Conservation (phyloP, 2,329 filamentous ascomycete species). For the Arthrinium puccinioides region DNA sequence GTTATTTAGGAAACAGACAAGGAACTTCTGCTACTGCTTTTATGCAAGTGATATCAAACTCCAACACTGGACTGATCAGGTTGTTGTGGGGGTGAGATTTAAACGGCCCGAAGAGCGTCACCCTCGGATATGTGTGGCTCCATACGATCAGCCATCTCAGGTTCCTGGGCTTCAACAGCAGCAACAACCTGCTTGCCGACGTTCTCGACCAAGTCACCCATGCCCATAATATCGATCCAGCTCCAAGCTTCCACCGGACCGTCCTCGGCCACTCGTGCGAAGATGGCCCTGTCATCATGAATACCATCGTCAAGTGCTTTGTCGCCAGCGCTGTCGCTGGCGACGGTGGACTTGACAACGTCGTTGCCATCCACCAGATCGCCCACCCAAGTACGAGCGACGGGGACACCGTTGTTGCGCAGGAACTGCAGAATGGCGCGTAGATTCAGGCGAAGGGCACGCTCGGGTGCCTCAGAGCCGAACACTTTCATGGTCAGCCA, state of each 20-base stretch:
- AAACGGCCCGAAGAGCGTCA: conserved; percentile 5
- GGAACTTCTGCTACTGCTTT: no score
- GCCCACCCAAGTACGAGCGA: conserved; percentile 40
- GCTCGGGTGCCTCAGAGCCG: conserved; percentile 49
- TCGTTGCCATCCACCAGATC: conserved; percentile 43
- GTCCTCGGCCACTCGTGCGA: conserved; percentile 32
- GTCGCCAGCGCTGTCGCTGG: conserved; percentile 11
- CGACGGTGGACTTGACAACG: conserved; percentile 23
- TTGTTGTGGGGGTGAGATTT: no score
- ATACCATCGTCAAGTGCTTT: conserved; percentile 19
- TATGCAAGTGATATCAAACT: no score
- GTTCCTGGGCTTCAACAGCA: conserved; percentile 19
- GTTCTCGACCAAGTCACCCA: conserved; percentile 27
- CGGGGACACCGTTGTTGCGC: conserved; percentile 38
- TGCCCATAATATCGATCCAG: conserved; percentile 45
- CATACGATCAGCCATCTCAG: conserved; percentile 27
- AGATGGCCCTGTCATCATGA: conserved; percentile 42
- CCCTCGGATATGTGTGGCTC: conserved; percentile 18
- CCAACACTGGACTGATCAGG: no score
- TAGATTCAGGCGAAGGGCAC: conserved; percentile 51
- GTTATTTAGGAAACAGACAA: no score
- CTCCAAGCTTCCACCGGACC: conserved; percentile 38
- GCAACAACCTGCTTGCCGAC: conserved; percentile 8
- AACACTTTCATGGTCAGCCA: conserved; percentile 56
- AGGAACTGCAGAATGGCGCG: conserved; percentile 52